Conservation (phyloP, 768 basidiomycete genomes). For the Chalciporus chontae region DNA sequence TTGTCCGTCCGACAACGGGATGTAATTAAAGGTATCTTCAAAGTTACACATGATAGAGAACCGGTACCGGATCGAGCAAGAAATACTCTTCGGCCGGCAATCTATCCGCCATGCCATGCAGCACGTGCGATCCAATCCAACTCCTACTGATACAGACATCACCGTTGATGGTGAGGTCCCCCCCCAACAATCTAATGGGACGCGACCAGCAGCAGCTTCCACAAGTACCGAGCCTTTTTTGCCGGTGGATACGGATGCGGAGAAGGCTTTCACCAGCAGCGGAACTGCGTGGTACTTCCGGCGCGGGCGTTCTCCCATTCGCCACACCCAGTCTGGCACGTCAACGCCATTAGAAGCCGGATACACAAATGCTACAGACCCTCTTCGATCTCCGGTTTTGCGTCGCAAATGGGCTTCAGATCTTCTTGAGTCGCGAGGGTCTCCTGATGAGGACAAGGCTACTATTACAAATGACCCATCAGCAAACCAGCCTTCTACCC, state of each 20-base stretch:
- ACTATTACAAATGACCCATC: constrained; percentile 4
- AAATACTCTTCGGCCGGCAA: constrained; percentile 77
- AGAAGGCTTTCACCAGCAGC: constrained; percentile 57
- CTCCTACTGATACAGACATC: constrained; percentile 22
- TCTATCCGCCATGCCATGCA: constrained; percentile 58
- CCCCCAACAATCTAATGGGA: constrained; percentile 24
- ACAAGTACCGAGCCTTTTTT: constrained; percentile 52
- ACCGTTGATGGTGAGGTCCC: constrained; percentile 20
- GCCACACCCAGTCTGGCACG: constrained; percentile 26
- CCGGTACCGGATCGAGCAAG: constrained; percentile 77
- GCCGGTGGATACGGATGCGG: constrained; percentile 77
- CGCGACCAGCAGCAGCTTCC: constrained; percentile 10
- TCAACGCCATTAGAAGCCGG: constrained; percentile 31
- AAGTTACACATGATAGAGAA: constrained; percentile 95
- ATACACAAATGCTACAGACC: constrained; percentile 31
- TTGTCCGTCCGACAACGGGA: neutral
- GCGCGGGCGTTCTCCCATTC: constrained; percentile 38
- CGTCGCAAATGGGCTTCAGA: constrained; percentile 50
- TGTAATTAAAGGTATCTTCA: constrained; percentile 8
- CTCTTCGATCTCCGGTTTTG: constrained; percentile 38
- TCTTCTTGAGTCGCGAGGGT: constrained; percentile 33
- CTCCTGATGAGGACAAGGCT: constrained; percentile 16
- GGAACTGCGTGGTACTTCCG: constrained; percentile 55
- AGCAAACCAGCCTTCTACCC: constrained; percentile 1
- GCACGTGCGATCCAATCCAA: constrained; percentile 24